phyloP scores from a whole-genome alignment of 768 basidiomycete species.

The Tylopilus balloui region DNA sequence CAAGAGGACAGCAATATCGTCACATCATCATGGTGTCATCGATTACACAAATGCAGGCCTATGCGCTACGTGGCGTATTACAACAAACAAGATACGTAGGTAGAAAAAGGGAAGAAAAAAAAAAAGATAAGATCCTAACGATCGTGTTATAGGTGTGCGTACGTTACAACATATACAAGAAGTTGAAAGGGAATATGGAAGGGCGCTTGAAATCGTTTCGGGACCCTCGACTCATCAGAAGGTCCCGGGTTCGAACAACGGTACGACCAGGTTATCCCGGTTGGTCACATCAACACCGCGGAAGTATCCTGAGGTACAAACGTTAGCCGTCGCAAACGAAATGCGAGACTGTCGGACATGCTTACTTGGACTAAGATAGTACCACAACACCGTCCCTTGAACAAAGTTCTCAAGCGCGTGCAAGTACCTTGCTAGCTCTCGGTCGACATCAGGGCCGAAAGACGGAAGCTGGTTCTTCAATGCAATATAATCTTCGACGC shows the following conservation, averaged over 20 bases:
- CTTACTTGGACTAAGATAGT: constrained; percentile 37
- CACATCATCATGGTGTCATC: background rate
- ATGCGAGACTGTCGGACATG: background rate
- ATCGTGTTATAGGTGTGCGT: constrained; percentile 12
- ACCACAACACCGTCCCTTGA: constrained; percentile 38
- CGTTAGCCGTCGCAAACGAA: constrained; percentile 12
- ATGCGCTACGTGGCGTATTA: constrained; percentile 11
- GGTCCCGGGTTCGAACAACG: constrained; percentile 25
- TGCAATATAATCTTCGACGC: constrained; percentile 31
- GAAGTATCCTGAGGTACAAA: constrained; percentile 26
- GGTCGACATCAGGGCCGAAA: constrained; percentile 33
- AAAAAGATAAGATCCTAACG: constrained; percentile 16
- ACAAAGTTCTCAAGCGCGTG: constrained; percentile 36
- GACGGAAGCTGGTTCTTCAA: constrained; percentile 34
- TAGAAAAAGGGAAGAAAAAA: no score
- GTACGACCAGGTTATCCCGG: constrained; percentile 27
- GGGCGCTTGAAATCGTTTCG: background rate
- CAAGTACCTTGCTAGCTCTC: constrained; percentile 32
- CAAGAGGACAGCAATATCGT: background rate
- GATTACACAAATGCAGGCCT: constrained; percentile 3
- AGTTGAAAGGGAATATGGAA: background rate
- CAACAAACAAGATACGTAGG: constrained; percentile 6
- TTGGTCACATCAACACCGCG: constrained; percentile 32
- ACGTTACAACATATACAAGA: constrained; percentile 22
- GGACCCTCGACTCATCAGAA: constrained; percentile 16